These are phyloP conservation scores for Lyophyllum atratum DNA, from an alignment of 768 basidiomycete species.

Conservation along the genomic window DNA sequence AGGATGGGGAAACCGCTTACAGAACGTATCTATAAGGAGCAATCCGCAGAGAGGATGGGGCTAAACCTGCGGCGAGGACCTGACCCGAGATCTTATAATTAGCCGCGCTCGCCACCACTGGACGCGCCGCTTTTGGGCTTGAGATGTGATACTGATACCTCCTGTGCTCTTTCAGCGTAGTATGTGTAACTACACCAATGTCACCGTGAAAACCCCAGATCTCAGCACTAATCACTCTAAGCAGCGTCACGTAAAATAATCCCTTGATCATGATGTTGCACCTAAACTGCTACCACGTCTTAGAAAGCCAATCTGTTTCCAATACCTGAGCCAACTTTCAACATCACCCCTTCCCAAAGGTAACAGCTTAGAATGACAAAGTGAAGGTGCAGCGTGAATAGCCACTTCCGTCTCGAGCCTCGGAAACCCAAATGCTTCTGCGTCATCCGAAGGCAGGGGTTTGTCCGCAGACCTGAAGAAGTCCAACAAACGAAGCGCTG, in stretches of 20 bases:
- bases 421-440: conserved; percentile 24
- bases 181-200: neutral
- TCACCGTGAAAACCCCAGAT: too few relatives aligned
- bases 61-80: conserved; percentile 34
- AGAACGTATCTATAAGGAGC: conserved; percentile 28
- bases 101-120: conserved; percentile 20
- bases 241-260: too few relatives aligned
- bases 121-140: conserved; percentile 25
- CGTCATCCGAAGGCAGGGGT: conserved; percentile 10
- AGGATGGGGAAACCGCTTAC: conserved; percentile 38
- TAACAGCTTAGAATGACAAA: neutral
- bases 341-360: neutral
- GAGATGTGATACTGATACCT: conserved; percentile 19
- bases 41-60: conserved; percentile 28
- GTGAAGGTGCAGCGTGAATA: neutral
- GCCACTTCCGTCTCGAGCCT: conserved; percentile 12
- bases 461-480: conserved; percentile 26
- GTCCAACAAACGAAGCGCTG: conserved; percentile 28
- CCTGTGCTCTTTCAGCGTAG: neutral
- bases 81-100: conserved; percentile 31
- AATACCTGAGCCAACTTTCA: conserved; percentile 8
- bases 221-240: too few relatives aligned
- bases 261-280: neutral
- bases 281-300: neutral
- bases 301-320: neutral